Base-by-base conservation (phyloP, 2,329 filamentous ascomycete genomes). In the Chalaropsis ovoidea region DNA sequence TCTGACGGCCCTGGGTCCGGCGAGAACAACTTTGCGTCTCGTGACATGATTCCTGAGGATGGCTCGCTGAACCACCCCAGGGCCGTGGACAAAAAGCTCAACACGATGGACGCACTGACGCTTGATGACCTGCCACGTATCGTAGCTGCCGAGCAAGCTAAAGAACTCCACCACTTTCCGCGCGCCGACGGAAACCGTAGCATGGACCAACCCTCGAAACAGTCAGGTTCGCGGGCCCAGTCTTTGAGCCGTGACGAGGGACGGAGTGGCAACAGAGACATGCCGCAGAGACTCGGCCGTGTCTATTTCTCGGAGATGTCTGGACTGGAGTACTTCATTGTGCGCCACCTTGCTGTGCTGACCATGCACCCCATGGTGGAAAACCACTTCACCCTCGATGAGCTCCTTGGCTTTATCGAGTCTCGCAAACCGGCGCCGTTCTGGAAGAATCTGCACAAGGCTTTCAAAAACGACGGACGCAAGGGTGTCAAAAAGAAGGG, bases 381-480 rank as follows among this genome's bases (percentile, higher is more conserved):
- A 71, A 85, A 86, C 2, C 86, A 95, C 70, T 97, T 97, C 75
- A 89, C 87, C n/a, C 82, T 97, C 67, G 94, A 97, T 70, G 94
- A 99, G 72, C 80, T 99, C 1, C 82, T 97, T 15, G 86, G 89
- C 68, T 84, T 99, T 62, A 97, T 99, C 68, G 94, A 99, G 75
- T 90, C 90, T 1, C 87, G 90, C 72, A 95, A 96, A 70, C 80
- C 82, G 68, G 86, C 90, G 27, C 97, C 90, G 0, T 96, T 99
- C 76, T 99, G 94, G 94, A 94, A 93, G 75, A 96, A 96, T 71
- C 92, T 99, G 69, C 93, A 92, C 69, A 96, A 96, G 73, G 93
- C 92, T 1, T 96, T 97, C 75, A 94, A 93, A 75, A 90, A 90
- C 70, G 89, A 94, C 71, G 88, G 85, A 70, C 82, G 79, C 70